Evolutionary conservation across 345 rosid genomes (phyloP).

Genomic region (Odontarrhena argentea): DNA sequence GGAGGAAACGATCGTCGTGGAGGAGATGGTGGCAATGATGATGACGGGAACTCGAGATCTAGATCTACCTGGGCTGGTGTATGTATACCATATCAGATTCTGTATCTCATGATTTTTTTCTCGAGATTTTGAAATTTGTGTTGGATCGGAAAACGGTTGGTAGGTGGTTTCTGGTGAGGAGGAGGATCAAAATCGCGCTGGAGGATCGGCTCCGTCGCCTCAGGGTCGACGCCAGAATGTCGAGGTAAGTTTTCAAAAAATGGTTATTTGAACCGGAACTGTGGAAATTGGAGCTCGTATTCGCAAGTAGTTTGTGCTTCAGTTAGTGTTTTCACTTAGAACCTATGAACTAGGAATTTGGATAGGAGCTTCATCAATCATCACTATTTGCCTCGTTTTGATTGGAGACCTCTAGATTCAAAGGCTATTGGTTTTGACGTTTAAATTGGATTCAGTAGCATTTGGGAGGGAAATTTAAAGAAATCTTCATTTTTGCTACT

Average conservation of each 20-base stretch:
- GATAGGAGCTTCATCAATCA: too few relatives aligned
- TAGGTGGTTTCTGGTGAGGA: conserved; percentile 82
- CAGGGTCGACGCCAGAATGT: conserved; percentile 30
- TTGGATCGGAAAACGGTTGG: conserved; percentile 27
- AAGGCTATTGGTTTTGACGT: too few relatives aligned
- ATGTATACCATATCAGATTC: neutral
- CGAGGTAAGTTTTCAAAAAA: conserved; percentile 14
- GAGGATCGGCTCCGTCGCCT: conserved; percentile 15
- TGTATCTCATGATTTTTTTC: neutral
- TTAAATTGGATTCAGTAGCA: too few relatives aligned
- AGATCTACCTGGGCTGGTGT: conserved; percentile 87
- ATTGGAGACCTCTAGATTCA: too few relatives aligned
- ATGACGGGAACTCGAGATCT: conserved; percentile 45
- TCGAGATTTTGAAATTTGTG: neutral
- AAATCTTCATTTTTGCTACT: too few relatives aligned
- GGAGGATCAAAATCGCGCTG: conserved; percentile 31
- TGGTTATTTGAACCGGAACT: too few relatives aligned
- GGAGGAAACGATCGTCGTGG: conserved; percentile 41
- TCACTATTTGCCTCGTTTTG: too few relatives aligned
- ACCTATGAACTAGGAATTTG: too few relatives aligned
- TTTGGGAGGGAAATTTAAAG: too few relatives aligned
- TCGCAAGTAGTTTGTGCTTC: neutral
- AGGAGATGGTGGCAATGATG: conserved; percentile 9
- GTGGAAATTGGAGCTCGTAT: neutral
- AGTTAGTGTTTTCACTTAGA: neutral